These are phyloP conservation scores for Metschnikowia reukaufii DNA, from an alignment of 805 yeast species.

Conservation along the genomic window DNA sequence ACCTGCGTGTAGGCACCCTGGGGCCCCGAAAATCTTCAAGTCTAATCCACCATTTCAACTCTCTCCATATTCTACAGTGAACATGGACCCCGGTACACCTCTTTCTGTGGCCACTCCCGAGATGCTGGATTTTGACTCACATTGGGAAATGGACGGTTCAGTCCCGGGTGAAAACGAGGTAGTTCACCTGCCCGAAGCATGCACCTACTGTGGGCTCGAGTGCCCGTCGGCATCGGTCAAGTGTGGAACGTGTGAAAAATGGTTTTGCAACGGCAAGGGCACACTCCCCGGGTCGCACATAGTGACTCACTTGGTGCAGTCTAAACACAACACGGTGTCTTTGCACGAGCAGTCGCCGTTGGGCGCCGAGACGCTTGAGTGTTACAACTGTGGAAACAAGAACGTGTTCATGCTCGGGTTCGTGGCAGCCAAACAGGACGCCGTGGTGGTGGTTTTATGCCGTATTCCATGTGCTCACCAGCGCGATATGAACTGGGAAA, in stretches of 20 bases:
- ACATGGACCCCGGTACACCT: constrained; percentile 11
- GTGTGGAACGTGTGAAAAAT: constrained; percentile 73
- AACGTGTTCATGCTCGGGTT: constrained; percentile 81
- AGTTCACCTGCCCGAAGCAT: constrained; percentile 17
- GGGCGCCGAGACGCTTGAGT: constrained; percentile 85
- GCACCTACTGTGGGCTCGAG: constrained; percentile 74
- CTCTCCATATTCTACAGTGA: not conserved
- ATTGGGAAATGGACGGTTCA: constrained; percentile 3
- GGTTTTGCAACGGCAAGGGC: constrained; percentile 85
- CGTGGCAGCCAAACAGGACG: constrained; percentile 82
- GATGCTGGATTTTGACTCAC: not conserved
- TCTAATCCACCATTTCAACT: not conserved
- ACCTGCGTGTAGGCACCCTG: constrained; percentile 1
- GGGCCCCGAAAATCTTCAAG: constrained; percentile 5
- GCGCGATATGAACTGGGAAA: constrained; percentile 81
- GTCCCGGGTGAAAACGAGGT: not conserved
- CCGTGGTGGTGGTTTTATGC: constrained; percentile 83
- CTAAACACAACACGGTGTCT: constrained; percentile 72
- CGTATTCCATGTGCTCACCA: constrained; percentile 84
- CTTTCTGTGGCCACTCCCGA: too few species aligned
- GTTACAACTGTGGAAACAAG: constrained; percentile 84
- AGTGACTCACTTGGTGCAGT: constrained; percentile 77
- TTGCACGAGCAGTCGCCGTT: constrained; percentile 78
- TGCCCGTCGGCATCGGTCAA: constrained; percentile 64
- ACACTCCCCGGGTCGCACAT: constrained; percentile 70